These are phyloP conservation scores for Penicillium paneum DNA, from an alignment of 2,329 filamentous ascomycete species.

Conservation along the genomic window DNA sequence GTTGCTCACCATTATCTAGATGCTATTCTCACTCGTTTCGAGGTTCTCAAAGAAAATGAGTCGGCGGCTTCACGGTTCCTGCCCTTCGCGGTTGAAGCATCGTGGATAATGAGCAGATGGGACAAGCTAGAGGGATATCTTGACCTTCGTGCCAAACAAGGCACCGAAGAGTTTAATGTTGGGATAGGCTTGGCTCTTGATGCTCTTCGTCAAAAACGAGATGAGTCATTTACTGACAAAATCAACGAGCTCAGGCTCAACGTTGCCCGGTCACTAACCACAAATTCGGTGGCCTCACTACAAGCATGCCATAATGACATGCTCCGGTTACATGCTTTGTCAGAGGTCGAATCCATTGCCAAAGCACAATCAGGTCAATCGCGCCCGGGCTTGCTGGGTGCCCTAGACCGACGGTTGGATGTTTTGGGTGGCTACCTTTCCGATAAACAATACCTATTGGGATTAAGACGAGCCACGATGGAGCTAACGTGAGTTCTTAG, in stretches of 20 bases:
- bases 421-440: slow-evolving; percentile 82
- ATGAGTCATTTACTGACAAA: slow-evolving; percentile 52
- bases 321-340: slow-evolving; percentile 79
- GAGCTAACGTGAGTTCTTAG: slow-evolving; percentile 54
- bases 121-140: slow-evolving; percentile 68
- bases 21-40: slow-evolving; percentile 79
- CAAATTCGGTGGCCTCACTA: slow-evolving; percentile 73
- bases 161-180: slow-evolving; percentile 71
- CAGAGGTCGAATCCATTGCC: slow-evolving; percentile 78
- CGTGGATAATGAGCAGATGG: slow-evolving; percentile 87
- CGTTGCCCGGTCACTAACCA: slow-evolving; percentile 71
- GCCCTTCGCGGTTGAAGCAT: slow-evolving; percentile 83
- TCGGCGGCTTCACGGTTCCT: slow-evolving; percentile 62
- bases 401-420: slow-evolving; percentile 74
- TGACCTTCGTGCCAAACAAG: slow-evolving; percentile 30
- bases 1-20: slow-evolving; percentile 49
- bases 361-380: slow-evolving; percentile 39
- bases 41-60: slow-evolving; percentile 61
- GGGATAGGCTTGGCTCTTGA: slow-evolving; percentile 68
- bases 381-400: slow-evolving; percentile 44
- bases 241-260: slow-evolving; percentile 66
- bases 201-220: slow-evolving; percentile 55
- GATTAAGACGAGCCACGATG: slow-evolving; percentile 83
- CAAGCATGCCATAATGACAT: slow-evolving; percentile 81
- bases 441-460: slow-evolving; percentile 91